Base-by-base conservation (phyloP, 345 rosid genomes). In the Linum lewisii region DNA sequence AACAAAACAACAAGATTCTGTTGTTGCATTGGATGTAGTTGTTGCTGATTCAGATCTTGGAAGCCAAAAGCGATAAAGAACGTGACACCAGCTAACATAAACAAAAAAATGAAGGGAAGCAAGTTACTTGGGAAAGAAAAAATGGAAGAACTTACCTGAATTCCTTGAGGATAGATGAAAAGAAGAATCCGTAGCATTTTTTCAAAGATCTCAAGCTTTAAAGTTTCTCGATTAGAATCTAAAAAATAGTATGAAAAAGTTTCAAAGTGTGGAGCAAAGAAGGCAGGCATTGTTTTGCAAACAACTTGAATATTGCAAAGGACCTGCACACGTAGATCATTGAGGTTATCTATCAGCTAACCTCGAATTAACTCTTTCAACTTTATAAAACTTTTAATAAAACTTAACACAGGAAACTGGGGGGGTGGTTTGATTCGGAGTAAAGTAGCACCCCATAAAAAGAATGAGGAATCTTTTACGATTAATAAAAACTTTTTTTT, bases 191-290 rank as follows among this genome's bases (percentile, higher is more conserved):
- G 86, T 82, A 56, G 84, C 81, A 67, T 86, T 79, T 62, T 72
- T 81, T 73, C 94, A 85, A 71, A 93, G 68, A 93, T 86, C 78
- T 83, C 90, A 69, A 93, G 95, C 82, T 89, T 93, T 77, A 89
- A 75, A 51, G 88, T 81, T 81, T 82, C 79, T 82, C n/a, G 86
- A 82, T 82, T 79, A 56, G 94, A 67, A 66, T 93, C 97, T 36
- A n/a, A 91, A 82, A 54, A 89, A 85, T 62, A 63, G 60, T 66
- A 87, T 70, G 75, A 84, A 87, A 81, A 93, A 85, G 59, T 82
- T 84, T 82, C 99, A 54, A 74, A 84, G 63, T 86, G 67, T 29
- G 83, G 83, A 68, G 87, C 79, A 77, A 93, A 93, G 60, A 89
- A 84, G 72, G 79, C 76, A 63, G 99, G 97, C 72, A 65, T 75